Evolutionary conservation across 352 stramenopile species (phyloP).

Genomic region (Phytophthora parvispora): DNA sequence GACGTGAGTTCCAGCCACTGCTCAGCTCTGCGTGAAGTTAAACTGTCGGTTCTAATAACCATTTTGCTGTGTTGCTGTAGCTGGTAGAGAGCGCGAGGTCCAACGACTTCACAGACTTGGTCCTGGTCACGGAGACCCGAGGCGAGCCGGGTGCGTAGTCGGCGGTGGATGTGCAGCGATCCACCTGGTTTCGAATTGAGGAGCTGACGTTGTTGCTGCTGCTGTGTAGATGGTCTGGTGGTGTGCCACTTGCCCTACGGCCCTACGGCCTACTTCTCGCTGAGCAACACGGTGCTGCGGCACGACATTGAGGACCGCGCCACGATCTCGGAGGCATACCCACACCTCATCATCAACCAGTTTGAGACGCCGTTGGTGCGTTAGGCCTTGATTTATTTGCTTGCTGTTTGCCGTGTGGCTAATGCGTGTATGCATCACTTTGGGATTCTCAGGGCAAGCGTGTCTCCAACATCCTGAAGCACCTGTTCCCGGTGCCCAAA

Average conservation of each 20-base stretch:
- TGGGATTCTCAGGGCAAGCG: constrained; percentile 78
- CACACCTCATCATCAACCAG: constrained; percentile 98
- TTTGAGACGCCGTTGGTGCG: constrained; percentile 93
- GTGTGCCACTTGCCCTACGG: constrained; percentile 99
- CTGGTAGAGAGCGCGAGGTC: constrained; percentile 97
- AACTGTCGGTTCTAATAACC: background rate
- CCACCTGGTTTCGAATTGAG: background rate
- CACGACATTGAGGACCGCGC: constrained; percentile 99
- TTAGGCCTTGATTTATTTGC: constrained; percentile 1
- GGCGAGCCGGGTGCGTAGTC: constrained; percentile 92
- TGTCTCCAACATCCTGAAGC: constrained; percentile 98
- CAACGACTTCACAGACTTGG: constrained; percentile 98
- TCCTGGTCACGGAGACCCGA: constrained; percentile 99
- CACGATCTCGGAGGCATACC: constrained; percentile 94
- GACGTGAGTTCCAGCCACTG: too few relatives aligned
- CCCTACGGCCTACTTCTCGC: constrained; percentile 99
- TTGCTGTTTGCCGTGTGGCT: background rate
- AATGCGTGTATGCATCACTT: constrained; percentile 3
- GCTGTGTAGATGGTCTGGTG: constrained; percentile 94
- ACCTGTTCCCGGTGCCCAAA: constrained; percentile 99
- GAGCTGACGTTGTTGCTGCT: constrained; percentile 7
- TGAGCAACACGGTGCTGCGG: constrained; percentile 97
- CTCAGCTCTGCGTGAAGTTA: too few relatives aligned
- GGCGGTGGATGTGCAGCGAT: too few relatives aligned
- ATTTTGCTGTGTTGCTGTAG: constrained; percentile 43